phyloP scores from a whole-genome alignment of 805 yeast genomes.

The Barnettozyma botsteinii region DNA sequence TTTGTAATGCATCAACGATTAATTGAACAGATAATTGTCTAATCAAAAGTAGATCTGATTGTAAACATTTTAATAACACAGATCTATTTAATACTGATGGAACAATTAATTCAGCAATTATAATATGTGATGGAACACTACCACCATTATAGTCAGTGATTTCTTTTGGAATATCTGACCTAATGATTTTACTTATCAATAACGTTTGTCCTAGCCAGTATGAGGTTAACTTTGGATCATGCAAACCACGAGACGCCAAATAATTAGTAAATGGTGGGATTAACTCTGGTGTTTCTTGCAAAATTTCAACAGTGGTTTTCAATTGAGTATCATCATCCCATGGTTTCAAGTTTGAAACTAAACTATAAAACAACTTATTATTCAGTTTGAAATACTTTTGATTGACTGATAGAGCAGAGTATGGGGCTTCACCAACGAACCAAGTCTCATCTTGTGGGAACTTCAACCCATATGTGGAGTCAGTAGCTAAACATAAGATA shows the following conservation, averaged over 20 bases:
- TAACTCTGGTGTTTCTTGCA: constrained; percentile 58
- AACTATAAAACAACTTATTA: constrained; percentile 60
- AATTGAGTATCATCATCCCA: constrained; percentile 70
- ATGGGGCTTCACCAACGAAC: constrained; percentile 30
- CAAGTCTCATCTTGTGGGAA: constrained; percentile 46
- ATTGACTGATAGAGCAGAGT: constrained; percentile 34
- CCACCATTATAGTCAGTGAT: constrained; percentile 24
- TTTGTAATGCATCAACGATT: constrained; percentile 46
- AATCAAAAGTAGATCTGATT: constrained; percentile 43
- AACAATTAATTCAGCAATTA: constrained; percentile 49
- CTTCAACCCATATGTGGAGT: constrained; percentile 41
- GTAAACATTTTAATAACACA: constrained; percentile 54
- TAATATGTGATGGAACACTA: constrained; percentile 28
- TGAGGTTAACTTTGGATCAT: constrained; percentile 74
- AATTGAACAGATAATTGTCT: constrained; percentile 62
- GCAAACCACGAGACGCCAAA: constrained; percentile 57
- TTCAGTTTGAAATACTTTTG: constrained; percentile 51
- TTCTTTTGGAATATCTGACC: constrained; percentile 45
- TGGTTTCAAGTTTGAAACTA: constrained; percentile 66
- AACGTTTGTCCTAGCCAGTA: constrained; percentile 79
- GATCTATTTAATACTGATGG: constrained; percentile 60
- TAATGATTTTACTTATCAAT: constrained; percentile 53
- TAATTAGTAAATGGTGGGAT: constrained; percentile 63
- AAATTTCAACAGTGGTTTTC: constrained; percentile 43
- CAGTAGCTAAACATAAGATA: constrained; percentile 44